A percentile compares a stretch with the other conserved stretches of the same genome.
Evolutionary conservation across 805 yeast species (phyloP).

Genomic region (Saccharomyces paradoxus): DNA sequence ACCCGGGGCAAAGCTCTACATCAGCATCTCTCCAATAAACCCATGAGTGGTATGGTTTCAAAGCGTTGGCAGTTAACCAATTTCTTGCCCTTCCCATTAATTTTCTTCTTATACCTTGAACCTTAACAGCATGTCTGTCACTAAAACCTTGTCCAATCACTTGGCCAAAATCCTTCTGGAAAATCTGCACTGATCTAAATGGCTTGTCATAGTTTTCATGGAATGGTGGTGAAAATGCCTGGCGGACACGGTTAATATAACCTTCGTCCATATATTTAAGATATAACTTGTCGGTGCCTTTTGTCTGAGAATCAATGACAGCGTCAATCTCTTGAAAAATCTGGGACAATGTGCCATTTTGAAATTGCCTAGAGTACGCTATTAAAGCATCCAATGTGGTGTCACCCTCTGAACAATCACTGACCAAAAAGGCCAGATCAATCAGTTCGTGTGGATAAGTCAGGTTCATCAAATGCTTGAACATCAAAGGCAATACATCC

Average conservation of each 20-base stretch:
- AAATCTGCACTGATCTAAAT: conserved; percentile 73
- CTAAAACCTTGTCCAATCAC: conserved; percentile 77
- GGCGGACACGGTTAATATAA: conserved; percentile 48
- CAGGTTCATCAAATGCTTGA: conserved; percentile 76
- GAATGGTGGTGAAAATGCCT: conserved; percentile 58
- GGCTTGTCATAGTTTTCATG: conserved; percentile 57
- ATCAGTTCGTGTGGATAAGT: conserved; percentile 75
- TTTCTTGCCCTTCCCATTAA: conserved; percentile 83
- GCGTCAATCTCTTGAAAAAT: conserved; percentile 26
- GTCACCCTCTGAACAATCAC: conserved; percentile 67
- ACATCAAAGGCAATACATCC: conserved; percentile 69
- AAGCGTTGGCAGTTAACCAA: conserved; percentile 67
- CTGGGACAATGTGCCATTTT: conserved; percentile 55
- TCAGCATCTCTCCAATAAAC: conserved; percentile 88
- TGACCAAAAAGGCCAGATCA: conserved; percentile 72
- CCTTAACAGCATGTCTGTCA: conserved; percentile 77
- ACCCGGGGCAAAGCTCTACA: conserved; percentile 73
- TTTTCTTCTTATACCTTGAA: conserved; percentile 76
- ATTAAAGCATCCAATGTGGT: conserved; percentile 56
- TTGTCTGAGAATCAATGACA: conserved; percentile 32
- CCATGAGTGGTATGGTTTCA: conserved; percentile 83
- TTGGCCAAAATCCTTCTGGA: conserved; percentile 77
- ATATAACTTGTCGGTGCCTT: conserved; percentile 56
- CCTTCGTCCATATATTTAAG: conserved; percentile 60
- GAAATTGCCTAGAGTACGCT: conserved; percentile 59